phyloP scores from a whole-genome alignment of 495 filamentous ascomycete genomes.

The Penicillium robsamsonii region DNA sequence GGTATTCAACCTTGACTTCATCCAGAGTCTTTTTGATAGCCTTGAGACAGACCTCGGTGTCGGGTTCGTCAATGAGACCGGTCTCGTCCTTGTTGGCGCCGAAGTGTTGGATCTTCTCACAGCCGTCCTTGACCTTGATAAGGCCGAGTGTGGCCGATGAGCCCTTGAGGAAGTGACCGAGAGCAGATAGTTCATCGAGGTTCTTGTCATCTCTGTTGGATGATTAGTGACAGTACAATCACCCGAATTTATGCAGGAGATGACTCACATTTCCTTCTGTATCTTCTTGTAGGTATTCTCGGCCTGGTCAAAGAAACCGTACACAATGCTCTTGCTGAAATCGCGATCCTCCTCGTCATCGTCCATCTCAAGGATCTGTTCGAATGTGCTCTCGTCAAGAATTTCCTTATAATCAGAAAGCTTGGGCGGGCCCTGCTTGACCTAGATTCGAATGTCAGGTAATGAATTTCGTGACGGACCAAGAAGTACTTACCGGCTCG shows the following conservation, averaged over 20 bases:
- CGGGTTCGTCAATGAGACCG: constrained; percentile 58
- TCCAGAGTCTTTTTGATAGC: constrained; percentile 67
- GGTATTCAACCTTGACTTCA: constrained; percentile 72
- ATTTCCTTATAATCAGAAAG: constrained; percentile 60
- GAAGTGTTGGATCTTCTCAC: constrained; percentile 94
- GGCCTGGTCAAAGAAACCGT: constrained; percentile 91
- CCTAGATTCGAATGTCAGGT: constrained; percentile 23
- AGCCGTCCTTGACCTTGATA: constrained; percentile 85
- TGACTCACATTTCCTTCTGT: constrained; percentile 74
- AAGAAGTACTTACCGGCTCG: constrained; percentile 27
- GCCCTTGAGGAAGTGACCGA: constrained; percentile 96
- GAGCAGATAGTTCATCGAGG: constrained; percentile 68
- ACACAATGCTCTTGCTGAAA: constrained; percentile 83
- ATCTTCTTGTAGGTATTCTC: constrained; percentile 82
- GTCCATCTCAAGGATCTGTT: constrained; percentile 97
- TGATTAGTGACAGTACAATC: constrained; percentile 1
- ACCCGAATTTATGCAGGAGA: neutral
- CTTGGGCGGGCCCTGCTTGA: constrained; percentile 46
- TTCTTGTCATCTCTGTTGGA: constrained; percentile 57
- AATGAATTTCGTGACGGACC: neutral
- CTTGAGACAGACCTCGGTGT: constrained; percentile 62
- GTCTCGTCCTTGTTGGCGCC: constrained; percentile 76
- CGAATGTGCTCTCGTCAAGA: constrained; percentile 78
- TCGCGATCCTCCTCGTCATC: constrained; percentile 74
- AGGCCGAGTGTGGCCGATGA: constrained; percentile 96